Conservation (phyloP, 768 basidiomycete species). For the Suillus decipiens region DNA sequence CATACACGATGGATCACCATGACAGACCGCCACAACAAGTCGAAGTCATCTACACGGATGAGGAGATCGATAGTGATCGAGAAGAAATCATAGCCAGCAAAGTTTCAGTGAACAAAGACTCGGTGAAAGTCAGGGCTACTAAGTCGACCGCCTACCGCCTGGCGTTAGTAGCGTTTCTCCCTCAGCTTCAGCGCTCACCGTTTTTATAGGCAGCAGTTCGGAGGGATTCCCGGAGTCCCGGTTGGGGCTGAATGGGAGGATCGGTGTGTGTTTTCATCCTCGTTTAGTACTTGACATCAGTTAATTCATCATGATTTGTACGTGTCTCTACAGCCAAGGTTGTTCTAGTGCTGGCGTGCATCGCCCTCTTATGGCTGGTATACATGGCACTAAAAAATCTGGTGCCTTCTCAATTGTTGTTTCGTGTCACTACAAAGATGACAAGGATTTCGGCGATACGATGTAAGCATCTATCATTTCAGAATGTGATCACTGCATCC, state of each 20-base stretch:
- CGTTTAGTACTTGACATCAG: not conserved
- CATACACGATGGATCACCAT: not conserved
- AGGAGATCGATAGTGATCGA: not conserved
- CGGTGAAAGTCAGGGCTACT: not conserved
- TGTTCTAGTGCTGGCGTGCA: constrained; percentile 25
- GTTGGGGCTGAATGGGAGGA: constrained; percentile 22
- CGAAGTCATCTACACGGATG: not conserved
- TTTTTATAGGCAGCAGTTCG: constrained; percentile 23
- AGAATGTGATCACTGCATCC: not conserved
- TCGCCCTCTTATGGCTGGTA: constrained; percentile 17
- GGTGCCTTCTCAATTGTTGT: constrained; percentile 25
- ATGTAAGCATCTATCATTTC: constrained; percentile 21
- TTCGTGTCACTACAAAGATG: constrained; percentile 24
- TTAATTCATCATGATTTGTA: no score
- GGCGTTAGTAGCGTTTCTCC: constrained; percentile 1
- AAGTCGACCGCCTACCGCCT: not conserved
- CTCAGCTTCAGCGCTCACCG: not conserved
- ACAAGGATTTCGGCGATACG: constrained; percentile 27
- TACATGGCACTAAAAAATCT: constrained; percentile 15
- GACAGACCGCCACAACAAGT: not conserved
- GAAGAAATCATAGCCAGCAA: not conserved
- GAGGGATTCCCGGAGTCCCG: constrained; percentile 24
- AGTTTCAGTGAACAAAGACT: not conserved
- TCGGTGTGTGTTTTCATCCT: constrained; percentile 19
- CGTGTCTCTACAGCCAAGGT: not conserved